Base-by-base conservation (phyloP, 2,329 filamentous ascomycete species). In the Stemphylium beticola region DNA sequence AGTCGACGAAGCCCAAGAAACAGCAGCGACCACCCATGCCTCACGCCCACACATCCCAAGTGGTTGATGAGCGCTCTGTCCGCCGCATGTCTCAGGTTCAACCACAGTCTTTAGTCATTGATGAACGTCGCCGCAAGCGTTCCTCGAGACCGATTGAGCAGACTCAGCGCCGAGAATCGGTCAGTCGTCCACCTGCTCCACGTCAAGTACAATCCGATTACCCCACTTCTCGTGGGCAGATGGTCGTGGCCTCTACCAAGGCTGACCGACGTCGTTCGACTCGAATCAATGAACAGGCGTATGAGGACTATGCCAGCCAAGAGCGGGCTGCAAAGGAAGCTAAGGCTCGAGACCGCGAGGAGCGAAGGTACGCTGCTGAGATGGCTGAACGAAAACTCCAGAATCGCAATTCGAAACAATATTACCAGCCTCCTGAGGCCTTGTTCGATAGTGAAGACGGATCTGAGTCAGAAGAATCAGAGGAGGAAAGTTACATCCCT, bases 161-260 rank as follows among this genome's bases (percentile, higher is more conserved):
- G 55, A 55, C 52, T 50, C 61, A 52, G 9, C 69, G 57, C 11
- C 60, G 67, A 0, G 22, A 53, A 3, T 72, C 70, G 0, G 32
- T 62, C 26, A 70, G 67, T 41, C 72, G 73, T 33, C 75, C 75
- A 8, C 67, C 74, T 4, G 57, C 75, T 18, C 74, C 67, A 3
- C 72, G 72, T 15, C 73, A 74, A 44, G 62, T 70, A 2, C 69
- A 66, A 24, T 72, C 71, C 10, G 62, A 65, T 12, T 71, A 68
- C 36, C 62, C 67, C 22, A 65, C 64, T 15, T 62, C 60, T 4
- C 49, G 55, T 33, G 65, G 66, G 7, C 64, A 60, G 22, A 59
- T 74, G 10, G 47, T 67, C 32, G 69, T 75, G 4, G 31, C 44
- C 18, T 56, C 59, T 43, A 50, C 64, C 4, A 65, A 57, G 45